phyloP scores from a whole-genome alignment of 2,329 filamentous ascomycete species.

The Pseudocercospora musae region DNA sequence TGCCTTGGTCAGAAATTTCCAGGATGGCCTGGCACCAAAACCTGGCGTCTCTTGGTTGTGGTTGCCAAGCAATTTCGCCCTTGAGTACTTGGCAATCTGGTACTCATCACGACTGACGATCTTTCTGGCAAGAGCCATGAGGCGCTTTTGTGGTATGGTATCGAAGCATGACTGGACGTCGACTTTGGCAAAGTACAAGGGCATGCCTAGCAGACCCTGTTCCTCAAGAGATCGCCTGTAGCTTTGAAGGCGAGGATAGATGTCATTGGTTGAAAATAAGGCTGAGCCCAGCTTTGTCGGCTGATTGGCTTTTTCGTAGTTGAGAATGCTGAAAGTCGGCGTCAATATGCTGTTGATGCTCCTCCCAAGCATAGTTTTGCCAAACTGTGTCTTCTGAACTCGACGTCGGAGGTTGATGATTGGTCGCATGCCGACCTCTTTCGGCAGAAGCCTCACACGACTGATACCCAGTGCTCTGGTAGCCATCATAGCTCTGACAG shows the following conservation, averaged over 20 bases:
- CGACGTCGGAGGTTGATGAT: conserved; percentile 82
- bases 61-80: conserved; percentile 56
- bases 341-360: conserved; percentile 69
- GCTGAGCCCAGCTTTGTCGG: conserved; percentile 69
- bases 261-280: conserved; percentile 75
- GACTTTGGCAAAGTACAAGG: conserved; percentile 83
- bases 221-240: conserved; percentile 58
- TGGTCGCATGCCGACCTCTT: conserved; percentile 69
- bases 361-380: conserved; percentile 54
- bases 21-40: conserved; percentile 35
- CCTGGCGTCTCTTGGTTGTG: conserved; percentile 35
- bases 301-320: conserved; percentile 62
- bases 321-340: conserved; percentile 73
- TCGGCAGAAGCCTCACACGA: conserved; percentile 77
- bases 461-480: conserved; percentile 70
- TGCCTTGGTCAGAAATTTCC: conserved; percentile 43
- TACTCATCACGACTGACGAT: conserved; percentile 62
- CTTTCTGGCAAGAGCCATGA: conserved; percentile 63
- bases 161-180: conserved; percentile 94
- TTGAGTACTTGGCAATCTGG: conserved; percentile 68
- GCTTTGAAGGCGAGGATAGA: conserved; percentile 67
- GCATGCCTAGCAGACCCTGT: conserved; percentile 36
- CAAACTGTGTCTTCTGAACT: conserved; percentile 51
- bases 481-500: conserved; percentile 57
- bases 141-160: conserved; percentile 78